Evolutionary conservation across 305 asterid genomes (phyloP), one percentile per base, ranked within the genome.

Genomic region (Lippia alba): DNA sequence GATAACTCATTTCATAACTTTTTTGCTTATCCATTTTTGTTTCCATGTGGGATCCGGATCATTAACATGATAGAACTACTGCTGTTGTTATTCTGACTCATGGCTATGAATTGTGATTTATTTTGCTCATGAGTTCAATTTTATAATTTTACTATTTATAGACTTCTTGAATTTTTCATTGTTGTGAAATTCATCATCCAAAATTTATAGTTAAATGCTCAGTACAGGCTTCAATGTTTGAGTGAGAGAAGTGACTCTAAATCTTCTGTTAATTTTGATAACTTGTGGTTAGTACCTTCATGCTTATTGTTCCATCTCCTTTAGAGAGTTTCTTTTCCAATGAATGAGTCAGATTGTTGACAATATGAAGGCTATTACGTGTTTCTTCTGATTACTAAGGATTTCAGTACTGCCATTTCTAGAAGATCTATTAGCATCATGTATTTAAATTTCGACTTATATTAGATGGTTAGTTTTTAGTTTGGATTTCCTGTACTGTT

Each of bases 401-500:
- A 40, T 50, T 17, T 44, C 2, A 0, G 56, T 19, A 49, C 68
- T 68, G 12, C 49, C 54, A 20, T 74, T 11, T 45, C 48, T 54
- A 45, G 17, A 65, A 66, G 46, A 67, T 56, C 51, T 36, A 54
- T 56, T 12, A 44, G 54, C 69, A 33, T 61, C 56, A 40, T 8
- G 56, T 68, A 60, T 17, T 59, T 55, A 33, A 32, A 72, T 11
- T 34, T 32, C 65, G 19, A 53, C 17, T 64, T 2, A 6, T 32
- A 46, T 6, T 12, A 11, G 18, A 1, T 44, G 53, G 55, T 30
- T 54, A 51, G 45, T 57, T 58, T 2, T 36, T 61, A n/a, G 69
- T 66, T 63, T 66, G 16, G 49, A 46, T 18, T 53, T 49, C 65
- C 40, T 72, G 55, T 73, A 60, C 39, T 30, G 53, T 44, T 56